Conservation (phyloP, 306 rosid species). For the Castanea crenata region DNA sequence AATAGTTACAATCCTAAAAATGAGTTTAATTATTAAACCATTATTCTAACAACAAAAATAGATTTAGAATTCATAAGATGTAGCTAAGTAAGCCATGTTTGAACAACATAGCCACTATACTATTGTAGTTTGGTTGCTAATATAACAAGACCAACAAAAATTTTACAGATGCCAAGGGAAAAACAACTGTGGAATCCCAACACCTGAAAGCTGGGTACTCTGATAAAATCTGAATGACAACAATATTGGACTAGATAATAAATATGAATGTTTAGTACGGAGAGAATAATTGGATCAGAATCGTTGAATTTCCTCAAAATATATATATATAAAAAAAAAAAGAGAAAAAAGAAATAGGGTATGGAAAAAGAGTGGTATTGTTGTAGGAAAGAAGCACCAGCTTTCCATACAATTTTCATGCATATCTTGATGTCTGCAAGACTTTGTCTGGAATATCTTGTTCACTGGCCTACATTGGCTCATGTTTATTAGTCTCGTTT, state of each 20-base stretch:
- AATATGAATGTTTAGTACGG: conserved; percentile 48
- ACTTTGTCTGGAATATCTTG: conserved; percentile 88
- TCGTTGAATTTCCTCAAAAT: conserved; percentile 28
- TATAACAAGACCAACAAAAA: conserved; percentile 17
- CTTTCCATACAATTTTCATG: conserved; percentile 44
- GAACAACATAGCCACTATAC: too few relatives aligned
- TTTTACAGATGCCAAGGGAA: conserved; percentile 3
- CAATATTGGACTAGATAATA: conserved; percentile 28
- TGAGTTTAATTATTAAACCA: too few relatives aligned
- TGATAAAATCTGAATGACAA: conserved; percentile 33
- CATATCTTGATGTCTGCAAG: conserved; percentile 50
- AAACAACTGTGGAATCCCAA: conserved; percentile 23
- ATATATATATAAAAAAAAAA: not conserved
- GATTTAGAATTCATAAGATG: too few relatives aligned
- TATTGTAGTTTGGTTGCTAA: too few relatives aligned
- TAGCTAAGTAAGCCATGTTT: too few relatives aligned
- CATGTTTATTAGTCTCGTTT: conserved; percentile 42
- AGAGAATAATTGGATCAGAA: conserved; percentile 34
- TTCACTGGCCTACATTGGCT: conserved; percentile 64
- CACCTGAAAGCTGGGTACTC: conserved; percentile 32
- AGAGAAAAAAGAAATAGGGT: not conserved
- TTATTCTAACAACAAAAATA: too few relatives aligned
- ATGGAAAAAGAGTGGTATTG: conserved; percentile 18
- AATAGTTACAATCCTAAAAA: too few relatives aligned
- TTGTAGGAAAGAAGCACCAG: conserved; percentile 43